Conservation (phyloP, 2,329 filamentous ascomycete species). For the Fusarium metavorans region DNA sequence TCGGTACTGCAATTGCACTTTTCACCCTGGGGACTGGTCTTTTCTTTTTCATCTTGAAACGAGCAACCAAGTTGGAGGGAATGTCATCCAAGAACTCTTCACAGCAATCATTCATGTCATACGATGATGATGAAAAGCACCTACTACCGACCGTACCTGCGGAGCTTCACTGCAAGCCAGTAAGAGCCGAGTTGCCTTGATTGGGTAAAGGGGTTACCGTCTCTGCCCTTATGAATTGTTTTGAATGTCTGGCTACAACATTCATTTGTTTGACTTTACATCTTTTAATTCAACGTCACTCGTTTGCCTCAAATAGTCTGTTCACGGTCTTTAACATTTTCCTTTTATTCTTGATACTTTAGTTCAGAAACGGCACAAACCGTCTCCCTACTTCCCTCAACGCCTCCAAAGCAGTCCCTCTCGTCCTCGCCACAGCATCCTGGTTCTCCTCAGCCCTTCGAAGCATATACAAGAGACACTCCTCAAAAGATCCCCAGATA, state of each 20-base stretch:
- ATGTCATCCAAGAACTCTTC: background rate
- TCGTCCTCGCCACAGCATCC: conserved; percentile 22
- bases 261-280: background rate
- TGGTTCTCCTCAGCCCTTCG: conserved; percentile 20
- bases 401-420: conserved; percentile 5
- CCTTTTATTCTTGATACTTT: background rate
- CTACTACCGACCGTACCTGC: background rate
- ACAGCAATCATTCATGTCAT: background rate
- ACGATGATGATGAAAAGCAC: background rate
- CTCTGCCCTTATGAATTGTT: background rate
- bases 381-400: conserved; percentile 3
- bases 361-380: background rate
- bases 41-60: background rate
- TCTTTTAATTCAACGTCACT: background rate
- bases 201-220: background rate
- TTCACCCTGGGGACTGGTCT: background rate
- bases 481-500: conserved; percentile 21
- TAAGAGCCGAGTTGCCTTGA: background rate
- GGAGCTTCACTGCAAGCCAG: background rate
- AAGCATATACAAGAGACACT: conserved; percentile 19
- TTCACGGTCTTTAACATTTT: no score
- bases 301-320: background rate
- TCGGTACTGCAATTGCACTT: background rate
- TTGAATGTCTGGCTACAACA: background rate
- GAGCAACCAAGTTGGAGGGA: background rate